A percentile compares a stretch with the other conserved stretches of the same genome.
Evolutionary conservation across 257 asterid species (phyloP).

Genomic region (Jacaranda copaia): DNA sequence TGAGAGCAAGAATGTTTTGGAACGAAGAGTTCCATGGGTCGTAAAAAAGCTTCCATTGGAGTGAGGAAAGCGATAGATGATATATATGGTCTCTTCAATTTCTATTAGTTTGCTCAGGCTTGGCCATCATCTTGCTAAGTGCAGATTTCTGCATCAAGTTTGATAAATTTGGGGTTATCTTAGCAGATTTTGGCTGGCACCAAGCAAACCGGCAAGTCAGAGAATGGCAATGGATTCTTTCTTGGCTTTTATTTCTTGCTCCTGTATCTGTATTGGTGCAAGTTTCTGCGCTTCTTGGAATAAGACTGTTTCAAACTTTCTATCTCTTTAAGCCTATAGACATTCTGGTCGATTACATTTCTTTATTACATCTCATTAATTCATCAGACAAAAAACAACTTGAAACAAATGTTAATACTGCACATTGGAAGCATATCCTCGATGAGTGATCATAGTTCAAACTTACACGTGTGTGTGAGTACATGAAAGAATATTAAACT

Average conservation of each 20-base stretch:
- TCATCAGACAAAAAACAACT: too few relatives aligned
- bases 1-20: conserved; percentile 31
- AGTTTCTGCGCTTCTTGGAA: background rate
- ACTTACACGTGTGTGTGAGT: too few relatives aligned
- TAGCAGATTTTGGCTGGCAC: conserved; percentile 18
- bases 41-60: conserved; percentile 20
- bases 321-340: background rate
- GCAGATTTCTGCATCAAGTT: too few relatives aligned
- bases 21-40: conserved; percentile 46
- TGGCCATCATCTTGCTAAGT: background rate
- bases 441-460: too few relatives aligned
- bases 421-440: too few relatives aligned
- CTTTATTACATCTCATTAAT: too few relatives aligned
- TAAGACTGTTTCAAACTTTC: background rate
- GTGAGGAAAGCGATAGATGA: background rate
- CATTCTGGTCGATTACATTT: too few relatives aligned
- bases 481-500: background rate
- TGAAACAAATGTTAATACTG: too few relatives aligned
- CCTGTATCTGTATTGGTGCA: background rate
- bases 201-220: conserved; percentile 72
- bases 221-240: conserved; percentile 62
- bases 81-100: conserved; percentile 24
- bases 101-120: conserved; percentile 38
- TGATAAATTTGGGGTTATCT: too few relatives aligned
- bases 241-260: conserved; percentile 44